Evolutionary conservation across 1,284 basidiomycete genomes (phyloP).

Genomic region (Cerioporus squamosus): DNA sequence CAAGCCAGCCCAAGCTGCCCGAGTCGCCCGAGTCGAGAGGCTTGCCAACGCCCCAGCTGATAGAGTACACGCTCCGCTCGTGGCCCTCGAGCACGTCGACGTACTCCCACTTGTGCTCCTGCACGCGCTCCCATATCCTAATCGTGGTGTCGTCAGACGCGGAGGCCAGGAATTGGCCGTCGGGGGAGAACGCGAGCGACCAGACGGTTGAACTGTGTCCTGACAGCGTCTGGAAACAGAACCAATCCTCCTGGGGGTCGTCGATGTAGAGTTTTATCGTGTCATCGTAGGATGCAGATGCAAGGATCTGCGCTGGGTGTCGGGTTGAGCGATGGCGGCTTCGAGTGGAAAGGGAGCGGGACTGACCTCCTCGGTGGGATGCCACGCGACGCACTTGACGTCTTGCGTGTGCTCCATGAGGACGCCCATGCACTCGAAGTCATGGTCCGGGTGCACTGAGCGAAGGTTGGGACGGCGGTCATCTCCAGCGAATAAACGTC

Average conservation of each 20-base stretch:
- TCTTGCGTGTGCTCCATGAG: slow-evolving; percentile 98
- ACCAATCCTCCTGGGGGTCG: slow-evolving; percentile 96
- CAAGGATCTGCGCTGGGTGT: slow-evolving; percentile 74
- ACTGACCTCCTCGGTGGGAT: slow-evolving; percentile 90
- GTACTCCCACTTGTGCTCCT: slow-evolving; percentile 62
- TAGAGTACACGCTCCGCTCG: slow-evolving; percentile 77
- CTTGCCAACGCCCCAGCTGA: slow-evolving; percentile 68
- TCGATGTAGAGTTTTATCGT: slow-evolving; percentile 94
- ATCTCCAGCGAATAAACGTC: not conserved
- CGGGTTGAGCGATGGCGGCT: slow-evolving; percentile 13
- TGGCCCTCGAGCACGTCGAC: slow-evolving; percentile 63
- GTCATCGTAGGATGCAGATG: slow-evolving; percentile 97
- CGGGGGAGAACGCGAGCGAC: slow-evolving; percentile 83
- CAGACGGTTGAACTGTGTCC: slow-evolving; percentile 93
- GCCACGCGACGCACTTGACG: slow-evolving; percentile 95
- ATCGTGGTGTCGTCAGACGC: slow-evolving; percentile 81
- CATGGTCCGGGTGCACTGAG: slow-evolving; percentile 86
- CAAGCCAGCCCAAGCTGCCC: slow-evolving; percentile 69
- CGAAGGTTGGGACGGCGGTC: not conserved
- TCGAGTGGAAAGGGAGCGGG: slow-evolving; percentile 1
- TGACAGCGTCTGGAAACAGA: slow-evolving; percentile 79
- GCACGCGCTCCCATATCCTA: slow-evolving; percentile 67
- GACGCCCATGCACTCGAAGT: slow-evolving; percentile 95
- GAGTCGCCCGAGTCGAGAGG: slow-evolving; percentile 22
- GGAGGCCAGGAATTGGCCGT: slow-evolving; percentile 84